A percentile compares a stretch with the other conserved stretches of the same genome.
Evolutionary conservation across 768 basidiomycete species (phyloP).

Genomic region (Tricholoma terreum): DNA sequence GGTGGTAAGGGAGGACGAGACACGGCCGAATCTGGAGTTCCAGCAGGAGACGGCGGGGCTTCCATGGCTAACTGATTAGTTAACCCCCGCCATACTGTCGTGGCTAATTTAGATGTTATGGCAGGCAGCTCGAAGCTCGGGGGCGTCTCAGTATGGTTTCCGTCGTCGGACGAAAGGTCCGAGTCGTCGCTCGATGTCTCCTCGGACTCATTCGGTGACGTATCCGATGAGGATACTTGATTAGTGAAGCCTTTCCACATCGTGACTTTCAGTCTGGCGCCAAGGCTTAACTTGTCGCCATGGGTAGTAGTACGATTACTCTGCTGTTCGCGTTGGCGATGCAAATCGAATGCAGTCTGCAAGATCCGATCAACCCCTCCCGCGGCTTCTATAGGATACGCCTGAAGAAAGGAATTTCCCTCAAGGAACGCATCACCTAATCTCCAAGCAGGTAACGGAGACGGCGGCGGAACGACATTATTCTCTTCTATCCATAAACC

Average conservation of each 20-base stretch:
- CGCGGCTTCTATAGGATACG: constrained; percentile 59
- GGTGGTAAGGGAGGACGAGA: constrained; percentile 20
- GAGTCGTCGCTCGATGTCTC: constrained; percentile 27
- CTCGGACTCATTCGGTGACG: constrained; percentile 34
- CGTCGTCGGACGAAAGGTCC: constrained; percentile 32
- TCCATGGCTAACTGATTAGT: constrained; percentile 76
- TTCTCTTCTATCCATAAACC: constrained; percentile 56
- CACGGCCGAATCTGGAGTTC: constrained; percentile 29
- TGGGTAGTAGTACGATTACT: constrained; percentile 22
- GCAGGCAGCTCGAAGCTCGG: constrained; percentile 25
- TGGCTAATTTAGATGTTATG: constrained; percentile 53
- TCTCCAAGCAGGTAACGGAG: constrained; percentile 47
- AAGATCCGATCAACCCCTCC: constrained; percentile 72
- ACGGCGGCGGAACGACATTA: constrained; percentile 30
- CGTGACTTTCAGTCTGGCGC: constrained; percentile 51
- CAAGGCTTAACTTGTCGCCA: constrained; percentile 41
- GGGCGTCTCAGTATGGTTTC: constrained; percentile 45
- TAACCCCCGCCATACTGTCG: constrained; percentile 72
- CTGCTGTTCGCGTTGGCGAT: constrained; percentile 46
- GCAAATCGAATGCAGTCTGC: constrained; percentile 64
- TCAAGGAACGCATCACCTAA: constrained; percentile 65
- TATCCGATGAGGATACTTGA: constrained; percentile 39
- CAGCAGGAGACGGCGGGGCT: constrained; percentile 40
- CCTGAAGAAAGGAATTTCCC: constrained; percentile 59
- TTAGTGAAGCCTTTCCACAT: constrained; percentile 71